Evolutionary conservation across 2,329 filamentous ascomycete genomes (phyloP).

Genomic region (Xylariaceae sp.): DNA sequence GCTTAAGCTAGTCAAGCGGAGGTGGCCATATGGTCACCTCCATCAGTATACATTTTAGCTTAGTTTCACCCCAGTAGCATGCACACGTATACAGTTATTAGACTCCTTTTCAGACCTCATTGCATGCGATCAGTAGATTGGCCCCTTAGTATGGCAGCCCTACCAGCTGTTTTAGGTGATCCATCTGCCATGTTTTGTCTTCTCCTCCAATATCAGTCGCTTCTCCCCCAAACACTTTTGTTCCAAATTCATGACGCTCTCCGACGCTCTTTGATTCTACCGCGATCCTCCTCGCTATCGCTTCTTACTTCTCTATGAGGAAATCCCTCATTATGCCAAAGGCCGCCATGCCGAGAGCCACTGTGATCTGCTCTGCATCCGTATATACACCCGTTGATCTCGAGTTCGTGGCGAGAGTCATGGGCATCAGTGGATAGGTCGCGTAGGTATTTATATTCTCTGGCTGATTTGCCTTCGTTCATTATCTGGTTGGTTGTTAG

Average conservation of each 20-base stretch:
- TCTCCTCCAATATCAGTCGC: too few species aligned
- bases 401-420: constrained; percentile 12
- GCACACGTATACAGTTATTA: not conserved
- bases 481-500: constrained; percentile 16
- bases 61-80: not conserved
- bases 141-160: too few species aligned
- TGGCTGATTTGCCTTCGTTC: constrained; percentile 27
- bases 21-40: not conserved
- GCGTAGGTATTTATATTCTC: constrained; percentile 11
- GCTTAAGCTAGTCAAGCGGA: not conserved
- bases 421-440: not conserved
- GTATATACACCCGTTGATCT: constrained; percentile 1
- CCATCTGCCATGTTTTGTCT: not conserved
- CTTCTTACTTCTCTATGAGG: not conserved
- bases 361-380: not conserved
- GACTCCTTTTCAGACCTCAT: not conserved
- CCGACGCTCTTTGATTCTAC: too few species aligned
- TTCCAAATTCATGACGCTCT: too few species aligned
- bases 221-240: too few species aligned
- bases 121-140: too few species aligned
- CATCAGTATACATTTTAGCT: not conserved
- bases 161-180: not conserved
- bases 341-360: not conserved
- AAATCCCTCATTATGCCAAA: not conserved
- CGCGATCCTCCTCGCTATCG: not conserved